Evolutionary conservation across 257 asterid genomes (phyloP), one percentile per base, ranked within the genome.

Genomic region (Gentiana straminea): DNA sequence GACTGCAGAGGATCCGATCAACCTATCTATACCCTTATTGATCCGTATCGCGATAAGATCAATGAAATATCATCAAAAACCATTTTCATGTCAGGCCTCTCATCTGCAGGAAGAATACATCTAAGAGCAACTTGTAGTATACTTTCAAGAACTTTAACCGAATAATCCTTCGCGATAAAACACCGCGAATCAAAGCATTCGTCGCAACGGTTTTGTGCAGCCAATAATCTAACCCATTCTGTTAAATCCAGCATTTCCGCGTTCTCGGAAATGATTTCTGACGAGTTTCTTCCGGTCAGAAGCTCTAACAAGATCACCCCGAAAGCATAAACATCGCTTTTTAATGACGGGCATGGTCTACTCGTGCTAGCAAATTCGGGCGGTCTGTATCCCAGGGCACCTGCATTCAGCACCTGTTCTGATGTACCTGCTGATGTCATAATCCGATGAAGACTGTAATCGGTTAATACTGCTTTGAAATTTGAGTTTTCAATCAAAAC

Each of bases 361-460:
- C 75, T 81, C 1, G 86, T 85, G 65, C 81, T 82, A 0, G 95
- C 80, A 64, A 88, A 88, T 68, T 88, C 97, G 1, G 97, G 97
- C 0, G 97, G 97, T 50, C 81, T 74, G 75, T 88, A 88, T 65
- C 97, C 95, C 7, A 88, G 83, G 33, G 88, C 88, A 57, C 88
- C 83, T 0, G 94, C 94, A 24, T 73, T 77, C 52, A 85, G 63
- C 52, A 85, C 91, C 67, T 88, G 97, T 58, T 84, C 90, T 1
- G 91, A 79, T 13, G 94, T 84, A 35, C 97, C 97, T 5, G 83
- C 75, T 9, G 97, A 66, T 24, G 97, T 84, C 60, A 88, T 69
- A 48, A 88, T 57, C 60, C 95, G 82, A 51, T 88, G 97, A 52
- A 88, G 95, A 55, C 88, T 88, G 62, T 88, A 88, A 52, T 88